Base-by-base conservation (phyloP, 2,329 filamentous ascomycete species). In the Monilinia aucupariae region DNA sequence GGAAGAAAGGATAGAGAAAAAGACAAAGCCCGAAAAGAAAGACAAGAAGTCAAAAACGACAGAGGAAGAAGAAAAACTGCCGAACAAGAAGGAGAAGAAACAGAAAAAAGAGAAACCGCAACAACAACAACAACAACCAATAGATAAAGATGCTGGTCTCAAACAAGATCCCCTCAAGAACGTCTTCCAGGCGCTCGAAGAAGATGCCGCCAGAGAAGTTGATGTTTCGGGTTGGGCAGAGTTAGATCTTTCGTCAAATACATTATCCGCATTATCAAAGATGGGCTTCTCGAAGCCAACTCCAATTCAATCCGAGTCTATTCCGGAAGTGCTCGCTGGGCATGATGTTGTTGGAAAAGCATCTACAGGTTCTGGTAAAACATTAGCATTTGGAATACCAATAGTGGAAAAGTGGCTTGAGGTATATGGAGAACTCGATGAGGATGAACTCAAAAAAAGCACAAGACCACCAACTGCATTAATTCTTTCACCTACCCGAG, bases 261-360 rank as follows among this genome's bases (percentile, higher is more conserved):
- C 90, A 0, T 78, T 96, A 22, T 85, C 86, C 1, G 85, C 91
- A 20, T 78, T 99, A 39, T 87, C 91, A 2, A 89, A 86, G 68
- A 79, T 97, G 65, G 89, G 88, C 64, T 97, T 97, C 73, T 74
- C 82, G 5, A 86, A 85, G 64, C 94, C 94, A 0, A 97, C 92
- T 0, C 77, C 83, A 0, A 96, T 99, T 64, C 94, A 99, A 74
- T 77, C 81, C 25, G 81, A 85, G 41, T 81, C 90, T 0, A 96
- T 99, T 69, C 92, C 94, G 0, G 83, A 90, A 60, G 90, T 97
- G 52, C 74, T 93, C 25, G 84, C 85, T 7, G 93, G 93, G 0
- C 89, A 90, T 73, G 93, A 99, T 75, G 88, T 97, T 20, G 89
- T 99, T 67, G 94, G 94, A 49, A 99, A 99, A 77, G 94, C 94